phyloP scores from a whole-genome alignment of 495 filamentous ascomycete species.

The Neurospora tetraspora region DNA sequence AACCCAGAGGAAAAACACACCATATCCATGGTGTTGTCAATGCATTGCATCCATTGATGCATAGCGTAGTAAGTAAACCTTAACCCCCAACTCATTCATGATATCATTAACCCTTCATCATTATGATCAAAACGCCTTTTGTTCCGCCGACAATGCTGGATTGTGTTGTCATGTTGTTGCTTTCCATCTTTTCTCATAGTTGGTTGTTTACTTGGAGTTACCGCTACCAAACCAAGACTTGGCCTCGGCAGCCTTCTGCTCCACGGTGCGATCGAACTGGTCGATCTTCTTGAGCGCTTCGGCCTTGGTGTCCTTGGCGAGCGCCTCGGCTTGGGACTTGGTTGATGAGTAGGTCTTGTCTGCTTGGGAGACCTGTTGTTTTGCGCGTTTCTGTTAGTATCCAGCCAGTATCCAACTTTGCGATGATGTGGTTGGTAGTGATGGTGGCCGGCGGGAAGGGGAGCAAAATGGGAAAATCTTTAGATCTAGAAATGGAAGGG shows the following conservation, averaged over 20 bases:
- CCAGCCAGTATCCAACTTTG: too few relatives aligned
- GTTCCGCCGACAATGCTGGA: too few relatives aligned
- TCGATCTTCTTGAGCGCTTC: conserved; percentile 63
- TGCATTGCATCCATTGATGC: too few relatives aligned
- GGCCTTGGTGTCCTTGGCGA: conserved; percentile 47
- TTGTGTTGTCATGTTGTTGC: too few relatives aligned
- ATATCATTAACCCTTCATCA: not conserved
- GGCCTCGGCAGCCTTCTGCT: conserved; percentile 63
- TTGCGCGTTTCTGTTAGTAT: not conserved
- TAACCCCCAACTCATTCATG: not conserved
- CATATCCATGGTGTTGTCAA: not conserved
- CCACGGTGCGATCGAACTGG: conserved; percentile 62
- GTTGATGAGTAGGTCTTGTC: conserved; percentile 47
- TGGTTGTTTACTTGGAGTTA: conserved; percentile 27
- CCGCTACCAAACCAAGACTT: conserved; percentile 76
- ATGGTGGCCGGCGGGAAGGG: too few relatives aligned
- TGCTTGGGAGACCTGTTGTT: conserved; percentile 49
- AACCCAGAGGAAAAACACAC: not conserved
- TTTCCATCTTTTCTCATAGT: not conserved
- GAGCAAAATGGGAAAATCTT: too few relatives aligned
- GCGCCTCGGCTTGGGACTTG: conserved; percentile 46
- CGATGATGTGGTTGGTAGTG: too few relatives aligned
- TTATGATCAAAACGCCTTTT: not conserved
- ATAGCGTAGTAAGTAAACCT: not conserved
- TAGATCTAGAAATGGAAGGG: too few relatives aligned